Evolutionary conservation across 78 protist species (phyloP).

Genomic region (Chrysochromulina parva): DNA sequence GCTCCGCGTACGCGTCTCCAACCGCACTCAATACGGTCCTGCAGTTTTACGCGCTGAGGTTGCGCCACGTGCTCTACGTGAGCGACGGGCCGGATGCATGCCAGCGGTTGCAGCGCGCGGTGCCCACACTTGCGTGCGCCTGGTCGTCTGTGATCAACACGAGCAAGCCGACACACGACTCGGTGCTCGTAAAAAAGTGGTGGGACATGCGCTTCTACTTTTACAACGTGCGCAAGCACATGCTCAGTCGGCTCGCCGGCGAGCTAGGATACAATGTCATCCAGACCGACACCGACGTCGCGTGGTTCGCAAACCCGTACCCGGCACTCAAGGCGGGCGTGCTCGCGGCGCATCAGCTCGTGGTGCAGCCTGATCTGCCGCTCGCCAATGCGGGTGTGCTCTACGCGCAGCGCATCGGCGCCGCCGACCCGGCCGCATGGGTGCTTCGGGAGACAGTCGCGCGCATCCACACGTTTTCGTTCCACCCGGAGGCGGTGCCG

Average conservation of each 20-base stretch:
- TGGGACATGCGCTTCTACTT: too few species aligned
- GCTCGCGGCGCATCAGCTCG: not conserved
- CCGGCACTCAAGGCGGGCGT: not conserved
- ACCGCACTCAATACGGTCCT: conserved; percentile 16
- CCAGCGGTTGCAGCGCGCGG: too few species aligned
- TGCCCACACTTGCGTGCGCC: too few species aligned
- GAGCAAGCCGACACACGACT: too few species aligned
- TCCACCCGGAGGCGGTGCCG: not conserved
- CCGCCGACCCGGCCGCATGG: not conserved
- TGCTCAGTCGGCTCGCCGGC: not conserved
- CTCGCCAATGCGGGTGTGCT: not conserved
- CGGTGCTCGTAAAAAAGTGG: too few species aligned
- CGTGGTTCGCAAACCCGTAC: not conserved
- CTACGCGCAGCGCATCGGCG: not conserved
- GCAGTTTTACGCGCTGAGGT: conserved; percentile 7
- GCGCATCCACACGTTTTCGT: not conserved
- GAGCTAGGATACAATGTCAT: not conserved
- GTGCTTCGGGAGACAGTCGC: not conserved
- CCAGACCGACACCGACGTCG: not conserved
- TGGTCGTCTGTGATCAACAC: too few species aligned
- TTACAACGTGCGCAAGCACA: not conserved
- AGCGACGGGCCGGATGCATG: not conserved
- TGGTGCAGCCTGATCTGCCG: not conserved
- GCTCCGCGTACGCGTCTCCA: not conserved
- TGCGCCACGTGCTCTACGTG: not conserved